A percentile compares a stretch with the other conserved stretches of the same genome.
phyloP scores from a whole-genome alignment of 805 yeast species.

The Suhomyces faveliae region DNA sequence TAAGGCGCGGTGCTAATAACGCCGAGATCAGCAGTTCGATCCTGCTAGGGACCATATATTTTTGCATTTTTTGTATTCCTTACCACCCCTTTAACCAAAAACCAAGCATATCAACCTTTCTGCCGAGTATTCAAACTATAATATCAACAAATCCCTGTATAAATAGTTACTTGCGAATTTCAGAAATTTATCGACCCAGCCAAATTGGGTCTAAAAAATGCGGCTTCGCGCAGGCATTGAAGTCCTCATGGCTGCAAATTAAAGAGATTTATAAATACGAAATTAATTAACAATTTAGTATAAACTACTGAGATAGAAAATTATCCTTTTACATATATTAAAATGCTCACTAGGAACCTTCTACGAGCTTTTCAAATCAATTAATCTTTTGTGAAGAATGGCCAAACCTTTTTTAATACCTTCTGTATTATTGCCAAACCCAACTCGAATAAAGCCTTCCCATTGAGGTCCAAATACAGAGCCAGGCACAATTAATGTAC shows the following conservation, averaged over 20 bases:
- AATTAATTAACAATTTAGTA: no score
- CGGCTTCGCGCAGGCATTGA: no score
- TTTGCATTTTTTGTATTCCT: neutral
- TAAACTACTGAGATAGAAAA: no score
- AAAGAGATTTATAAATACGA: no score
- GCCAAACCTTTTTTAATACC: slow-evolving; percentile 21
- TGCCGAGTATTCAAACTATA: neutral
- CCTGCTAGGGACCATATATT: slow-evolving; percentile 72
- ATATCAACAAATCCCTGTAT: no score
- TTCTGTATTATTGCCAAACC: slow-evolving; percentile 44
- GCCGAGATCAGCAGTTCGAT: slow-evolving; percentile 79
- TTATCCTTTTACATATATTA: no score
- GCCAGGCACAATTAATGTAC: slow-evolving; percentile 48
- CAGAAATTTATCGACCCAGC: no score
- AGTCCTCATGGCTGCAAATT: no score
- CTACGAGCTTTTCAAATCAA: neutral
- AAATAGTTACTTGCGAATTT: no score
- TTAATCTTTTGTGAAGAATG: neutral
- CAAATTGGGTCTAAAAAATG: no score
- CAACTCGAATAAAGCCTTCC: slow-evolving; percentile 46
- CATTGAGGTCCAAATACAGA: slow-evolving; percentile 36
- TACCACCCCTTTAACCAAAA: neutral
- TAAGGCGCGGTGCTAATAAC: slow-evolving; percentile 54
- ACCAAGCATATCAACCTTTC: neutral
- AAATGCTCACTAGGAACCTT: neutral